Conservation (phyloP, 306 rosid species). For the Lathyrus tuberosus region DNA sequence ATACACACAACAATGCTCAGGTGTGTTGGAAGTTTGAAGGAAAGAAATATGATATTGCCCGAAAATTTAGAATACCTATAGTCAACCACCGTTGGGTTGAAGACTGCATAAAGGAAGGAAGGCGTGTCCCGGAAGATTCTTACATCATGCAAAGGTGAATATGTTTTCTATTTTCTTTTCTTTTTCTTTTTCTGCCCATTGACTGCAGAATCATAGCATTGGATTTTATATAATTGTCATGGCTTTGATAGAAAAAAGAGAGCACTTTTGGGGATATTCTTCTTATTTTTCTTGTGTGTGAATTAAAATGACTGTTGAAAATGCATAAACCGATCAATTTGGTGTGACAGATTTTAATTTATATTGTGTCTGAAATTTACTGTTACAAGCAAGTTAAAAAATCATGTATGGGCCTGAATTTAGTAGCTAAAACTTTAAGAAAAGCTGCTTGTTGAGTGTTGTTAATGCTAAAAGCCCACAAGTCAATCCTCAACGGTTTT, state of each 20-base stretch:
- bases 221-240: not conserved
- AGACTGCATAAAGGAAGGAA: slow-evolving; percentile 76
- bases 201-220: slow-evolving; percentile 3
- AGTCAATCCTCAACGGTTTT: slow-evolving; percentile 24
- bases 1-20: slow-evolving; percentile 40
- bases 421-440: not conserved
- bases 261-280: not conserved
- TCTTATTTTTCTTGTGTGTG: not conserved
- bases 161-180: not conserved
- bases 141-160: slow-evolving; percentile 65
- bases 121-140: slow-evolving; percentile 68
- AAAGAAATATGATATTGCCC: slow-evolving; percentile 63
- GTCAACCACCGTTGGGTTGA: slow-evolving; percentile 90
- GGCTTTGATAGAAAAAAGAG: slow-evolving; percentile 14
- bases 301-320: slow-evolving; percentile 19
- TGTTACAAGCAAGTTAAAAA: slow-evolving; percentile 3
- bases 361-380: not conserved
- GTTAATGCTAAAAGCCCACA: not conserved
- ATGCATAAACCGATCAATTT: slow-evolving; percentile 13
- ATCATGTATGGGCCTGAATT: not conserved
- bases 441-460: not conserved
- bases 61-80: slow-evolving; percentile 46
- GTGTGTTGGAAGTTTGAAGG: slow-evolving; percentile 82
- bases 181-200: not conserved
- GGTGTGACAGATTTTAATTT: slow-evolving; percentile 1